phyloP scores from a whole-genome alignment of 257 asterid genomes.

The Asclepias syriaca region DNA sequence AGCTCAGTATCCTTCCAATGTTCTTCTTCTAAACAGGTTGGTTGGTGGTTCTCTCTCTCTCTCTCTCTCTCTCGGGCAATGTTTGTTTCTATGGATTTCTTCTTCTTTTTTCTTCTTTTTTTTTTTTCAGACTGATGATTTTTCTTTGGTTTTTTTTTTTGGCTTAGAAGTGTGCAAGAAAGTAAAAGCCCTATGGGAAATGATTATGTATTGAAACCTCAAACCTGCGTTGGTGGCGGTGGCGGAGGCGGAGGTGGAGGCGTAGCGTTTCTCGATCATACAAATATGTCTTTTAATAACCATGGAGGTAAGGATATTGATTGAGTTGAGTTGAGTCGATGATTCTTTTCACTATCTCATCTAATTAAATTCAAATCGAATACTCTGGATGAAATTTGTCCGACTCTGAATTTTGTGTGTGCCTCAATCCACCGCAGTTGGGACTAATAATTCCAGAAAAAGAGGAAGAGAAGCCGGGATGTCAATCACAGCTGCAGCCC shows the following conservation, averaged over 20 bases:
- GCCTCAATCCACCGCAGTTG: conserved; percentile 12
- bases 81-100: neutral
- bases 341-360: neutral
- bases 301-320: conserved; percentile 24
- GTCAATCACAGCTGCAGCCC: conserved; percentile 4
- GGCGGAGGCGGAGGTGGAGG: conserved; percentile 13
- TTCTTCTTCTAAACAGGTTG: conserved; percentile 36
- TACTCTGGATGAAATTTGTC: neutral
- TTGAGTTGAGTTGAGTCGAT: neutral
- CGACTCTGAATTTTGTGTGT: neutral
- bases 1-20: conserved; percentile 47
- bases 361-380: neutral
- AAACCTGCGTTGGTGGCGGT: conserved; percentile 7
- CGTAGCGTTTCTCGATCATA: conserved; percentile 30
- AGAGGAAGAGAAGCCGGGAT: conserved; percentile 29
- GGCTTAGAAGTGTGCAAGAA: conserved; percentile 29
- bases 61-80: neutral
- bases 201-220: conserved; percentile 26
- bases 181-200: conserved; percentile 25
- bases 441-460: conserved; percentile 24
- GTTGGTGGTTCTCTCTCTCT: conserved; percentile 10
- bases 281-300: conserved; percentile 29
- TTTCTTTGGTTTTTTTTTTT: too few species aligned
- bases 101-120: neutral
- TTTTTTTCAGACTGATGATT: too few species aligned